Conservation (phyloP, 2,329 filamentous ascomycete genomes). For the Rhinocladiella similis region DNA sequence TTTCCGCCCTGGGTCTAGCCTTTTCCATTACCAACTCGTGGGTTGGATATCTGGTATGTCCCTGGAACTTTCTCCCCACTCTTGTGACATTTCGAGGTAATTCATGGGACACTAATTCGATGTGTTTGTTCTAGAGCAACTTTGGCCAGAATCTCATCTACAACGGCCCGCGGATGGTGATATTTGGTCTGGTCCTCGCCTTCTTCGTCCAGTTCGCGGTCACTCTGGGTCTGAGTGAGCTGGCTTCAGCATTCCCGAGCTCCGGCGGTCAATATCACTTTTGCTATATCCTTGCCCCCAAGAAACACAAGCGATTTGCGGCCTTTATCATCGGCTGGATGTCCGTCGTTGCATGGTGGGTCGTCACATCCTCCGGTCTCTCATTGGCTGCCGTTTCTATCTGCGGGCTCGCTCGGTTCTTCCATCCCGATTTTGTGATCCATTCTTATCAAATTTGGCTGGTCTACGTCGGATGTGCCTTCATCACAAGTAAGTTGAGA, state of each 20-base stretch:
- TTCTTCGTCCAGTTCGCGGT: slow-evolving; percentile 29
- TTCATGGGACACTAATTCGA: slow-evolving; percentile 17
- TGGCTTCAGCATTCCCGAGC: slow-evolving; percentile 24
- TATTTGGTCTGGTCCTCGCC: slow-evolving; percentile 29
- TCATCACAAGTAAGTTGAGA: neutral
- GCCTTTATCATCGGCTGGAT: slow-evolving; percentile 31
- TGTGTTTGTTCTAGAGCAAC: slow-evolving; percentile 21
- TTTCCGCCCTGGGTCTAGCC: slow-evolving; percentile 31
- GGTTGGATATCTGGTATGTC: neutral
- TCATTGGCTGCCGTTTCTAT: neutral
- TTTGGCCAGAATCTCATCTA: slow-evolving; percentile 31
- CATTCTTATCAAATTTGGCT: neutral
- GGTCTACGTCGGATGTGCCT: neutral
- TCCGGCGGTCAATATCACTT: slow-evolving; percentile 35
- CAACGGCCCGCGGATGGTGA: slow-evolving; percentile 28
- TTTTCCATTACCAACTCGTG: slow-evolving; percentile 15
- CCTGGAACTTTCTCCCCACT: neutral
- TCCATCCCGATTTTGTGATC: neutral
- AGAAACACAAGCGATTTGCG: slow-evolving; percentile 27
- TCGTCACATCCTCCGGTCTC: slow-evolving; percentile 1
- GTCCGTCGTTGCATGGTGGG: slow-evolving; percentile 32
- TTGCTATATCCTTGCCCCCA: slow-evolving; percentile 32
- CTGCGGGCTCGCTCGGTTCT: neutral
- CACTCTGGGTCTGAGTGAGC: slow-evolving; percentile 18
- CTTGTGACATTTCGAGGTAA: slow-evolving; percentile 29